Evolutionary conservation across 2,329 filamentous ascomycete genomes (phyloP), one percentile per base, ranked within the genome.

Genomic region (Fusarium penzigii): DNA sequence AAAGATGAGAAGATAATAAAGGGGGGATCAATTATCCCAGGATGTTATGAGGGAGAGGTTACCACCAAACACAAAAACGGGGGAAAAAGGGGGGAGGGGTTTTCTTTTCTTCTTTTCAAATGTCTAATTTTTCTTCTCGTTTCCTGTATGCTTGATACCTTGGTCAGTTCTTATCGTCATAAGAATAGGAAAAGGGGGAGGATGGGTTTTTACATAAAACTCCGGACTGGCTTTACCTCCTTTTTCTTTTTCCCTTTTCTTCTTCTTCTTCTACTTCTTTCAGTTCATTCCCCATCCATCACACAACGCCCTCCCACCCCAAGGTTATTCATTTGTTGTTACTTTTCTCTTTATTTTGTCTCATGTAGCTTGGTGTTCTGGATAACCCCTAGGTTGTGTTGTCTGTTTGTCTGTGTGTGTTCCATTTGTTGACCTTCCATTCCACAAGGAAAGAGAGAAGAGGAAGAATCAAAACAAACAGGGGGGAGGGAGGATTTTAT

Each of bases 281-380:
- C 32, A 12, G 32, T 36, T 36, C 32, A 36, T 36, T 36, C 32
- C 32, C 13, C 32, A 12, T 14, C 10, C 13, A 36, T 12, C 32
- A 36, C 13, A 36, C 13, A 12, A 14, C 10, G 4, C 13, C 13
- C 32, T 36, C 13, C 32, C 32, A 36, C 10, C 10, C 10, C 10
- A 36, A 36, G 5, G 32, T 36, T 36, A 9, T 43, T 29, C 17
- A 5, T n/a, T 32, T 8, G 12, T 25, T 43, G 41, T 43, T 29
- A n/a, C 43, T 52, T 56, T 41, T 51, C 42, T 51, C 39, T 34
- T 42, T 44, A 54, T 51, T 53, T 51, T 60, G 50, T 48, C 52
- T 48, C 53, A 55, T 64, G 58, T 55, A 63, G 67, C 65, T 66
- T 58, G 67, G 67, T 71, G 69, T 71, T 70, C 67, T 70, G 69